Base-by-base conservation (phyloP, 164 flowering plant genomes). In the Piper betle region DNA sequence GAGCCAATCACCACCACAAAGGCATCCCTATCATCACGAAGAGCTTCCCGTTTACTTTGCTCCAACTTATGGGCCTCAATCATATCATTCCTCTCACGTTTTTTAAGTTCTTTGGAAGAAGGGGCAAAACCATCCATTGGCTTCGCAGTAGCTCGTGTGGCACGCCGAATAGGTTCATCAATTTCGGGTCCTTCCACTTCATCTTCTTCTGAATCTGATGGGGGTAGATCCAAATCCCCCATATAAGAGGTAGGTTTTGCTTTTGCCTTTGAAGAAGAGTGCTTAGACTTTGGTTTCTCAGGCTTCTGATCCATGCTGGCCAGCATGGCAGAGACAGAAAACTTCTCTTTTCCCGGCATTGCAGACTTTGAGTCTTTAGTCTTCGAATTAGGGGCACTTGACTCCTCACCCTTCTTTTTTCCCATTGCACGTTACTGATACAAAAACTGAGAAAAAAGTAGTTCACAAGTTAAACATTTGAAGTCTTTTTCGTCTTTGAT, bases 181-280 rank as follows among this genome's bases (percentile, higher is more conserved):
- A 57, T 41, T 43, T 43, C 63, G 42, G 66, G 76, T 82, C 39
- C 62, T 82, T 8, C 73, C 68, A 77, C 90, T 17, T 82, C 91
- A 6, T 84, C 96, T 39, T 60, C 69, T 11, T 66, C 65, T 3
- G 79, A 81, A 66, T 85, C 90, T 16, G 86, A 83, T 1, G 96
- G 87, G 57, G 96, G 96, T 20, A 88, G 86, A 74, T 86, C 96
- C 54, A 88, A 74, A 37, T 71, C 88, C 61, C 83, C 96, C 0
- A 72, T 74, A 62, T 86, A 86, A n/a, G 81, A 43, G 37, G n/a
- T 40, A 42, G 81, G 80, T 25, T 73, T 20, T 57, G 81, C 75
- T 39, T 81, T 71, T 56, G 79, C 78, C 55, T 63, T 68, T 39
- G 77, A 15, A 10, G 50, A 46, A 46, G 13, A 46, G 9, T 46